phyloP scores from a whole-genome alignment of 2,329 filamentous ascomycete genomes.

The Tolypocladium cylindrosporum region DNA sequence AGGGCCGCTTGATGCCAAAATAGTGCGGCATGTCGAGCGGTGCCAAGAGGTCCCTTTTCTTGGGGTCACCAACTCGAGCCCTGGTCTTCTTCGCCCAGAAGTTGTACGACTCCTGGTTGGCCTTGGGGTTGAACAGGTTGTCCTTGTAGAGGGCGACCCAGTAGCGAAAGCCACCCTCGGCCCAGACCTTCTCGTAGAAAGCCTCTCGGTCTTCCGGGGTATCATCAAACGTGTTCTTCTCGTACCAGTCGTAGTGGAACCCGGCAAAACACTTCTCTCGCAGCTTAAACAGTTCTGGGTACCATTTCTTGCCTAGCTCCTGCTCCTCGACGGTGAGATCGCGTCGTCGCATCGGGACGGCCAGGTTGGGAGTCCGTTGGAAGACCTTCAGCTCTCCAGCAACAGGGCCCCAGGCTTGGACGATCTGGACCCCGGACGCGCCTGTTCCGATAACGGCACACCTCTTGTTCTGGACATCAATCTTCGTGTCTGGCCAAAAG shows the following conservation, averaged over 20 bases:
- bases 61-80: conserved; percentile 37
- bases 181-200: conserved; percentile 38
- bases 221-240: conserved; percentile 47
- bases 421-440: conserved; percentile 53
- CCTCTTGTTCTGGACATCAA: conserved; percentile 48
- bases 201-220: conserved; percentile 36
- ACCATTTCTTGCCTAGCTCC: conserved; percentile 30
- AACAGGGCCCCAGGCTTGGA: conserved; percentile 46
- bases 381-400: conserved; percentile 48
- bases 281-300: conserved; percentile 40
- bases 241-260: conserved; percentile 45
- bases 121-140: conserved; percentile 29
- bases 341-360: conserved; percentile 48
- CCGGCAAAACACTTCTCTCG: conserved; percentile 46
- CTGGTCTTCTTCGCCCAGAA: conserved; percentile 46
- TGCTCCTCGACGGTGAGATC: conserved; percentile 28
- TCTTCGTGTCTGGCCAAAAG: conserved; percentile 40
- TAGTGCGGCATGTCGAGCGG: conserved; percentile 40
- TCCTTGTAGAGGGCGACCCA: conserved; percentile 48
- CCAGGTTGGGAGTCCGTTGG: conserved; percentile 57
- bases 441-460: conserved; percentile 56
- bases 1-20: conserved; percentile 43
- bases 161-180: conserved; percentile 42
- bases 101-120: conserved; percentile 42
- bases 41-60: conserved; percentile 38